Conservation (phyloP, 2,329 filamentous ascomycete genomes). For the Calonectria montana region DNA sequence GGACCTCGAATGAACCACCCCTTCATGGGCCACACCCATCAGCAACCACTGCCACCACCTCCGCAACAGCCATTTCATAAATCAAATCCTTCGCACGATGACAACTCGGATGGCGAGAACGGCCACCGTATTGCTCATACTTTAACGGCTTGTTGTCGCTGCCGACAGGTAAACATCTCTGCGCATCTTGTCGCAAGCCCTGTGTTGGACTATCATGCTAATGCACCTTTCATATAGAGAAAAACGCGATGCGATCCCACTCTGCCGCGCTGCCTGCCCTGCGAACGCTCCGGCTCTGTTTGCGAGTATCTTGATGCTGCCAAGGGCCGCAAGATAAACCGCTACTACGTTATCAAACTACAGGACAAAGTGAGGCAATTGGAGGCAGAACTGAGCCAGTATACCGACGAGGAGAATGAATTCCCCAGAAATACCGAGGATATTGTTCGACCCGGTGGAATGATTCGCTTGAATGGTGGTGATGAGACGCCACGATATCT, state of each 20-base stretch:
- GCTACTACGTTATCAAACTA: constrained; percentile 91
- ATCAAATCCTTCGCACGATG: constrained; percentile 49
- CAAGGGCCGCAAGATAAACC: constrained; percentile 86
- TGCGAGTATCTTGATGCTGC: constrained; percentile 97
- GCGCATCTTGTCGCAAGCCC: constrained; percentile 16
- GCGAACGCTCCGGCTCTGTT: constrained; percentile 88
- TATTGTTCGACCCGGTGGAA: constrained; percentile 86
- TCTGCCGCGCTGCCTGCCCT: constrained; percentile 90
- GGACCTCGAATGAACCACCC: constrained; percentile 52
- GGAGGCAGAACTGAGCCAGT: constrained; percentile 82
- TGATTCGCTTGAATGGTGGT: constrained; percentile 85
- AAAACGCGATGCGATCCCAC: constrained; percentile 97
- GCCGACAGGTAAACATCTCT: constrained; percentile 72
- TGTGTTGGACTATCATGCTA: constrained; percentile 25
- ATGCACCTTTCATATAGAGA: constrained; percentile 64
- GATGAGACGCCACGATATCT: constrained; percentile 91
- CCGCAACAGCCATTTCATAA: constrained; percentile 44
- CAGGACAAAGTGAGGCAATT: constrained; percentile 87
- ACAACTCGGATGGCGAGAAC: constrained; percentile 61
- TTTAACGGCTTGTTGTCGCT: constrained; percentile 82
- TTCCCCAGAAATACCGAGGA: constrained; percentile 80
- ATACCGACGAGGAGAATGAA: constrained; percentile 80
- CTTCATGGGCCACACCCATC: constrained; percentile 42
- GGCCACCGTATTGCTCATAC: constrained; percentile 79
- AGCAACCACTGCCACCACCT: constrained; percentile 40